Base-by-base conservation (phyloP, 2,329 filamentous ascomycete species). In the Colletotrichum chrysophilum region DNA sequence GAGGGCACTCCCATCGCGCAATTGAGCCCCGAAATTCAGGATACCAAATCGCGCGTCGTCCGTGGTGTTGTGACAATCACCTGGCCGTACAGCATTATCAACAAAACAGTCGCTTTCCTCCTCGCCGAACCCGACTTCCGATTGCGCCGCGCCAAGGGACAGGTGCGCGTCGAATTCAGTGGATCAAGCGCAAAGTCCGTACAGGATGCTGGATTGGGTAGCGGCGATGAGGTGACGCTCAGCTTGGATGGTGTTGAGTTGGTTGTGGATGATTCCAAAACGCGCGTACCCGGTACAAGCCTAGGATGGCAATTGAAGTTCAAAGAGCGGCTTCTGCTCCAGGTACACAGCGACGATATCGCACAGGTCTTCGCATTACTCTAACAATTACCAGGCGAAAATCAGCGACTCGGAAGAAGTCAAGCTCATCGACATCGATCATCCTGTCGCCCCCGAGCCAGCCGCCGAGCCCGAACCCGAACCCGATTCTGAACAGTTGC, bases 1-100 rank as follows among this genome's bases (percentile, higher is more conserved):
- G 62, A 67, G 34, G 32, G 26, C 28, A 90, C 89, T 12, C 86
- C 91, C 21, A 93, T 93, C 79, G 87, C 91, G 9, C 85, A 90
- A 76, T 86, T 93, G 38, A 82, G 79, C 38, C 90, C 91, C 7
- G 85, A 87, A 10, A 80, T 92, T 7, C 71, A 84, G 16, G 82
- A 88, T 14, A 82, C 83, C 28, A 73, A 80, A 4, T 82, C 85
- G 7, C 86, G 86, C 76, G 85, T 87, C 14, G 85, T 98, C 36
- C 89, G 91, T 74, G 96, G 94, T 52, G 88, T 94, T 18, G 91
- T 98, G 26, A 96, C 95, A 10, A 91, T 98, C 43, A 93, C 95
- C 74, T 98, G 96, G 96, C 96, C 96, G 0, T 98, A 95, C 84
- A 98, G 94, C 78, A 94, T 94, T 26, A 92, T 95, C 30, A 94